Conservation (phyloP, 176 grass and related monocot species). For the Aegilops umbellulata region DNA sequence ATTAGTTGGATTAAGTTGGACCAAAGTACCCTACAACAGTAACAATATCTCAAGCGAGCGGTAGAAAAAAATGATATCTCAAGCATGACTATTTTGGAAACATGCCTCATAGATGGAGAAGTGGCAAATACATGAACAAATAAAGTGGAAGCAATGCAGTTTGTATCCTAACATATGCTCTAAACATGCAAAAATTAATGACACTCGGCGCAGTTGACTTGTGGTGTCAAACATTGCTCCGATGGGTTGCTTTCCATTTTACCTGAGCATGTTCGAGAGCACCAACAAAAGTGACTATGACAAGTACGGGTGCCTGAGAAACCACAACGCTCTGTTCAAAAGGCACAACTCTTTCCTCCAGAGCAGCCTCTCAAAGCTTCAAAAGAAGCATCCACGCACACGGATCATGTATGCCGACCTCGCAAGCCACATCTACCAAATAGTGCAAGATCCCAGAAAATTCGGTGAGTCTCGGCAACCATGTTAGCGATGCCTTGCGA, state of each 20-base stretch:
- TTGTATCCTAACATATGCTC: neutral
- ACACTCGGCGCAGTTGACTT: neutral
- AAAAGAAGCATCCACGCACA: neutral
- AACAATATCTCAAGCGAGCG: too few relatives aligned
- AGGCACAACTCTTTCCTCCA: neutral
- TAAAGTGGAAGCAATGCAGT: neutral
- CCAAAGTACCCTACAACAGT: neutral
- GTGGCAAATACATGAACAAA: neutral
- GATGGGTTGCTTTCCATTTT: neutral
- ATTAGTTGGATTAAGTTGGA: neutral
- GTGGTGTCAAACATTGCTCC: neutral
- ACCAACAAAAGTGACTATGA: neutral
- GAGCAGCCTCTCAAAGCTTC: neutral
- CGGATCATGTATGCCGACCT: neutral
- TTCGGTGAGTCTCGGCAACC: neutral
- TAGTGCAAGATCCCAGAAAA: neutral
- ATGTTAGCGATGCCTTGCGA: neutral
- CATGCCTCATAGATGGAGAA: neutral
- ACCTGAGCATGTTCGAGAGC: neutral
- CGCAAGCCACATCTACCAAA: neutral
- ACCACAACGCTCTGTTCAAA: neutral
- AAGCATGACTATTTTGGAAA: neutral
- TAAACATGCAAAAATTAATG: neutral
- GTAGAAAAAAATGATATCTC: neutral
- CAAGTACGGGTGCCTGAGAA: neutral